Evolutionary conservation across 306 rosid species (phyloP).

Genomic region (Lagenaria siceraria): DNA sequence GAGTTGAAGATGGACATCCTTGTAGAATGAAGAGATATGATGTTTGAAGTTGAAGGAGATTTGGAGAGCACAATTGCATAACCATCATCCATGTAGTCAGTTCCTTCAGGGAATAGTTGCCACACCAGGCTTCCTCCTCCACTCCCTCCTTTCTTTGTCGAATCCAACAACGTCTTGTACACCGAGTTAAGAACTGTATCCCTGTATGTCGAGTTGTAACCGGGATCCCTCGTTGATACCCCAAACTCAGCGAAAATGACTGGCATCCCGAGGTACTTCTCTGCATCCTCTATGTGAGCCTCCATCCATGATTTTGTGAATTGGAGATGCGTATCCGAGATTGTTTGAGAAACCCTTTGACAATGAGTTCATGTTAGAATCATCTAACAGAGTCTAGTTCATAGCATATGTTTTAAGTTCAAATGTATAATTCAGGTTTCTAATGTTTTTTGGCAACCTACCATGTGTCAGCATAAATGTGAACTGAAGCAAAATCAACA

Average conservation of each 20-base stretch:
- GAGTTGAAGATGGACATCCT: slow-evolving; percentile 52
- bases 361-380: not conserved
- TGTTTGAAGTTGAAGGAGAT: slow-evolving; percentile 45
- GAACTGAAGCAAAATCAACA: slow-evolving; percentile 87
- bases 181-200: slow-evolving; percentile 41
- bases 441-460: slow-evolving; percentile 34
- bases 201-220: slow-evolving; percentile 63
- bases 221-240: slow-evolving; percentile 64
- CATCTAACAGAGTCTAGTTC: not conserved
- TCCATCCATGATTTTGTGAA: slow-evolving; percentile 87
- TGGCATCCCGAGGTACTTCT: slow-evolving; percentile 71
- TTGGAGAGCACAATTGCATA: slow-evolving; percentile 63
- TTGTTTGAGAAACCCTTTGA: slow-evolving; percentile 47
- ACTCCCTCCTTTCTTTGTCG: slow-evolving; percentile 73
- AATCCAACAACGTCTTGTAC: slow-evolving; percentile 39
- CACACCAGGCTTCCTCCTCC: slow-evolving; percentile 81
- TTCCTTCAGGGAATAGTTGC: slow-evolving; percentile 81
- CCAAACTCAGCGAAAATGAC: slow-evolving; percentile 80
- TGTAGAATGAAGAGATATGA: slow-evolving; percentile 49
- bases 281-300: slow-evolving; percentile 91
- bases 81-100: slow-evolving; percentile 86
- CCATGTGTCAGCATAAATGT: slow-evolving; percentile 93
- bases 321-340: slow-evolving; percentile 53
- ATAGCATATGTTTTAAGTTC: not conserved
- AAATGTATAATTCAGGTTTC: not conserved